Evolutionary conservation across 2,329 filamentous ascomycete genomes (phyloP), one percentile per base, ranked within the genome.

Genomic region (Stagonosporopsis vannaccii): DNA sequence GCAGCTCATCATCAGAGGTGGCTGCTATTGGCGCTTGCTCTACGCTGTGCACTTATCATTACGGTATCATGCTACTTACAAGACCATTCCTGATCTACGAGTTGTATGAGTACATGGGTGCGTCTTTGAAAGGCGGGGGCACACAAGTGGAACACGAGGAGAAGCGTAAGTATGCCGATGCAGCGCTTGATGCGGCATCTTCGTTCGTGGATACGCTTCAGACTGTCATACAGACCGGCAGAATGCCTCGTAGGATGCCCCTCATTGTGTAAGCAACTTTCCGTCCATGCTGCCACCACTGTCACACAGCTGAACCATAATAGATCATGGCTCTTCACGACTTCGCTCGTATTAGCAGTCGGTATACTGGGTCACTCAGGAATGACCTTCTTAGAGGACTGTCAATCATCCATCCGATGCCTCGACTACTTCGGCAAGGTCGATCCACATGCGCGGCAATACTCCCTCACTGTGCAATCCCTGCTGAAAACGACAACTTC

Each of bases 61-160:
- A 82, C 72, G 81, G 80, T 1, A 83, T 84, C 39, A 83, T 84
- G 66, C 71, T 84, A 3, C 67, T 84, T 4, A 82, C 82, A 6
- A 72, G 81, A n/a, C 82, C 82, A 0, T 84, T 84, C 51, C 71
- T 84, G 11, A 79, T 83, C 23, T 84, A 81, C 60, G 79, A 82
- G 45, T 73, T 83, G 1, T 81, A 75, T 46, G 72, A 75, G 36
- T 65, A 67, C 42, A 65, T 70, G 60, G 69, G 69, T 9, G 66
- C 68, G 47, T 72, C 71, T 11, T 47, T 75, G 28, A 73, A 68
- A 25, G 69, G 67, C 15, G 59, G 61, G 15, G 64, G 67, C 13
- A 64, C 68, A 6, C 67, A 68, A 42, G 59, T 43, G 9, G 67
- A 70, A 23, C 64, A 69, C 26, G 55, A 62, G 11, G 62, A 69